These are phyloP conservation scores for Cryptosporidium viatorum DNA, from an alignment of 169 alveolate species.

Conservation along the genomic window DNA sequence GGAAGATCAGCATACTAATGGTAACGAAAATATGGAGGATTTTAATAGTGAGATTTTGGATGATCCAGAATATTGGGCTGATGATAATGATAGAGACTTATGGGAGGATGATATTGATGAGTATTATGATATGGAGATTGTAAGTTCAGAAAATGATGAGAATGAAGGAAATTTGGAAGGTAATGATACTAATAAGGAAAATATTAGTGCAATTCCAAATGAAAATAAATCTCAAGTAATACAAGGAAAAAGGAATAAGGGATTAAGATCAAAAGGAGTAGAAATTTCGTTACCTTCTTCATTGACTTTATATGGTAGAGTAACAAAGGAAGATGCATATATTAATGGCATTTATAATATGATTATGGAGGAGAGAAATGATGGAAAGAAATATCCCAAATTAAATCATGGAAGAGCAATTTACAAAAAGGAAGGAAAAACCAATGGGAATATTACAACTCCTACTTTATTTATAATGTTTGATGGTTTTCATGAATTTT, in stretches of 20 bases:
- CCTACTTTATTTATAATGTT: slow-evolving; percentile 33
- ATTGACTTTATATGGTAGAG: slow-evolving; percentile 58
- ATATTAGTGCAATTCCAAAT: neutral
- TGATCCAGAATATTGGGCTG: slow-evolving; percentile 75
- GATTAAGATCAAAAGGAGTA: slow-evolving; percentile 70
- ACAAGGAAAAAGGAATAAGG: slow-evolving; percentile 6
- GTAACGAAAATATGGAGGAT: neutral
- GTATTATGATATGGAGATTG: slow-evolving; percentile 68
- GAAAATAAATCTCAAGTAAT: slow-evolving; percentile 13
- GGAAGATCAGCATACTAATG: neutral
- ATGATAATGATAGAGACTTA: slow-evolving; percentile 48
- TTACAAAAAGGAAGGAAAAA: slow-evolving; percentile 24
- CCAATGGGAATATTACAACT: neutral
- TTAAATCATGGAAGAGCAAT: slow-evolving; percentile 71
- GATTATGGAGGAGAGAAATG: neutral
- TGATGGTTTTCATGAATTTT: slow-evolving; percentile 74
- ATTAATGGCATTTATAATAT: slow-evolving; percentile 56
- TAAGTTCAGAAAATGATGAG: slow-evolving; percentile 18
- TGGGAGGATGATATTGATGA: slow-evolving; percentile 62
- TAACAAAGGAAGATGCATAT: slow-evolving; percentile 24
- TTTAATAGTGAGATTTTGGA: slow-evolving; percentile 34
- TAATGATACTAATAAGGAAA: neutral
- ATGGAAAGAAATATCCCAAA: slow-evolving; percentile 36
- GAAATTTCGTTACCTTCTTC: slow-evolving; percentile 42
- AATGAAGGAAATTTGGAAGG: neutral